Base-by-base conservation (phyloP, 2,329 filamentous ascomycete genomes). In the Verticillium longisporum region DNA sequence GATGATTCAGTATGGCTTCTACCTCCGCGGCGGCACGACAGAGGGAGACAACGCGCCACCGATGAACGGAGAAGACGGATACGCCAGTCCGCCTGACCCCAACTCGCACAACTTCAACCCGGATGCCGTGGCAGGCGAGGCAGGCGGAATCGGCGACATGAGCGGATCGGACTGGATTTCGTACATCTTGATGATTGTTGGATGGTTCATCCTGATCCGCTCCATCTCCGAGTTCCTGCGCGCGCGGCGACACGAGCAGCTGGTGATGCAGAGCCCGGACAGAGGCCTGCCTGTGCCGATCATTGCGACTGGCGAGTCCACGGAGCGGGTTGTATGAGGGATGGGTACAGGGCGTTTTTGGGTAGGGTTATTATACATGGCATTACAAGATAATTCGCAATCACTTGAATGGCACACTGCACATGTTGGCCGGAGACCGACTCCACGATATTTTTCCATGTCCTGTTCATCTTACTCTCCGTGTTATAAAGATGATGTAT, bases 131-230 rank as follows among this genome's bases (percentile, higher is more conserved):
- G 78, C 80, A 3, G 79, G 77, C 53, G 68, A 78, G 63, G 67
- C 73, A 13, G 69, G 73, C 1, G 75, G 77, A 13, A 71, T 81
- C 10, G 75, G 78, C 6, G 83, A 85, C 38, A 85, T 97, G 53
- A 85, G 83, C 6, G 88, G 88, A 58, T 88, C 84, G 65, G 93
- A 98, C 72, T 97, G 91, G 91, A 80, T 97, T 65, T 91, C 92
- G 11, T 99, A 98, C 69, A 80, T 90, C 15, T 77, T 99, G 56
- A 99, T 99, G 95, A 91, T 99, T 71, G 89, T 96, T 1, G 95
- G 95, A 5, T 99, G 95, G 95, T 98, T 98, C 71, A 92, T 99
- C 64, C 80, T 99, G 64, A 98, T 99, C 71, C 86, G 93, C 74
- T 88, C 92, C n/a, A 87, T 97, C 18, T 92, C 89, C 68, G 93